Evolutionary conservation across 2,329 filamentous ascomycete species (phyloP).

Genomic region (Aureobasidium leucospermi): DNA sequence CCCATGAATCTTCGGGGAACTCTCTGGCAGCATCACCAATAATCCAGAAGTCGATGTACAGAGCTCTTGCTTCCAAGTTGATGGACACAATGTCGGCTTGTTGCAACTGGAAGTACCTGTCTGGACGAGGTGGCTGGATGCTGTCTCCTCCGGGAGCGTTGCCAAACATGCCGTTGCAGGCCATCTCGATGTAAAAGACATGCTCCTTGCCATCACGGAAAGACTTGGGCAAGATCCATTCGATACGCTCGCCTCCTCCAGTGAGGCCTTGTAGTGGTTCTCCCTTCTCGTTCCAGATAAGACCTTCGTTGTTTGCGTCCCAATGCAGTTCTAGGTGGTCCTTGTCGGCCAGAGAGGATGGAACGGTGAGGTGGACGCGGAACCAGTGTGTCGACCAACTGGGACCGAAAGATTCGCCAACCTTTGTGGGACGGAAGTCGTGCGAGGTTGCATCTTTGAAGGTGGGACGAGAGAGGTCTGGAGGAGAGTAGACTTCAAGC

Average conservation of each 20-base stretch:
- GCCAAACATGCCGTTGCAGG: conserved; percentile 97
- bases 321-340: conserved; percentile 90
- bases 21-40: conserved; percentile 86
- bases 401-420: conserved; percentile 78
- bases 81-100: conserved; percentile 83
- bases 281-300: conserved; percentile 89
- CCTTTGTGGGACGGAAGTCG: conserved; percentile 64
- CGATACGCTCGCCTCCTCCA: conserved; percentile 76
- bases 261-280: conserved; percentile 85
- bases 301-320: conserved; percentile 90
- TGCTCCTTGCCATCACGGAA: conserved; percentile 84
- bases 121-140: conserved; percentile 82
- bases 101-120: conserved; percentile 68
- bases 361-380: conserved; percentile 71
- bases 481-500: conserved; percentile 79
- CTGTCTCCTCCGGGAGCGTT: conserved; percentile 76
- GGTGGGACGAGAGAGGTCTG: conserved; percentile 67
- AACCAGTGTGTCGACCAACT: conserved; percentile 99
- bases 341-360: conserved; percentile 63
- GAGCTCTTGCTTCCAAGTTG: conserved; percentile 72
- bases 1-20: conserved; percentile 80
- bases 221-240: conserved; percentile 80
- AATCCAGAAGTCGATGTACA: conserved; percentile 94
- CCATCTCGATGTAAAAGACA: conserved; percentile 93
- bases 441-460: conserved; percentile 72